phyloP scores from a whole-genome alignment of 2,329 filamentous ascomycete genomes.

The Botryotinia globosa region DNA sequence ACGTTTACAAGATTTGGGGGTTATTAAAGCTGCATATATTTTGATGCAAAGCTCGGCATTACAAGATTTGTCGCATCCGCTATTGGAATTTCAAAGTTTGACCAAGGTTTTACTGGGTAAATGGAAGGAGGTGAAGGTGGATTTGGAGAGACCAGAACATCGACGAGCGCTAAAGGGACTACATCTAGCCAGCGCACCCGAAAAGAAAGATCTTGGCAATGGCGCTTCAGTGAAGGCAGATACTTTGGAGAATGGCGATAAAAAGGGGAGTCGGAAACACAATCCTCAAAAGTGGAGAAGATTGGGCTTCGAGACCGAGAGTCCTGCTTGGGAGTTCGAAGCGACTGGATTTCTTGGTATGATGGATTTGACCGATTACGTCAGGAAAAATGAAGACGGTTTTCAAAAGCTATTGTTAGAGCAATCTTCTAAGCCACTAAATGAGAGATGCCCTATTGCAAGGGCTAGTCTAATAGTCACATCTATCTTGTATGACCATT shows the following conservation, averaged over 20 bases:
- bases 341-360: constrained; percentile 85
- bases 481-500: constrained; percentile 87
- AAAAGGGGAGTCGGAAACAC: constrained; percentile 66
- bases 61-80: constrained; percentile 83
- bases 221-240: constrained; percentile 35
- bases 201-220: constrained; percentile 46
- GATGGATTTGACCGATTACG: constrained; percentile 96
- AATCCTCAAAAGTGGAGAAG: constrained; percentile 91
- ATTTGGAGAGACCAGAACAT: constrained; percentile 85
- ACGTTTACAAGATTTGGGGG: constrained; percentile 82
- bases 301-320: constrained; percentile 88
- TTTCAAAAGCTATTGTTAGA: constrained; percentile 92
- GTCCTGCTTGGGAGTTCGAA: constrained; percentile 80
- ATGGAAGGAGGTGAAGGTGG: constrained; percentile 82
- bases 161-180: constrained; percentile 73
- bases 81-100: constrained; percentile 89
- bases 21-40: constrained; percentile 87
- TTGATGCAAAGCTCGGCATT: constrained; percentile 93
- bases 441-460: constrained; percentile 81
- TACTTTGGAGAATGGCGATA: constrained; percentile 41
- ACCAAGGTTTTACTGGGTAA: constrained; percentile 84
- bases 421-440: constrained; percentile 69
- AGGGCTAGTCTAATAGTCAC: constrained; percentile 84
- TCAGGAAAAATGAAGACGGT: constrained; percentile 84
- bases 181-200: constrained; percentile 76